Evolutionary conservation across 768 basidiomycete genomes (phyloP).

Genomic region (Trametes sanguinea): DNA sequence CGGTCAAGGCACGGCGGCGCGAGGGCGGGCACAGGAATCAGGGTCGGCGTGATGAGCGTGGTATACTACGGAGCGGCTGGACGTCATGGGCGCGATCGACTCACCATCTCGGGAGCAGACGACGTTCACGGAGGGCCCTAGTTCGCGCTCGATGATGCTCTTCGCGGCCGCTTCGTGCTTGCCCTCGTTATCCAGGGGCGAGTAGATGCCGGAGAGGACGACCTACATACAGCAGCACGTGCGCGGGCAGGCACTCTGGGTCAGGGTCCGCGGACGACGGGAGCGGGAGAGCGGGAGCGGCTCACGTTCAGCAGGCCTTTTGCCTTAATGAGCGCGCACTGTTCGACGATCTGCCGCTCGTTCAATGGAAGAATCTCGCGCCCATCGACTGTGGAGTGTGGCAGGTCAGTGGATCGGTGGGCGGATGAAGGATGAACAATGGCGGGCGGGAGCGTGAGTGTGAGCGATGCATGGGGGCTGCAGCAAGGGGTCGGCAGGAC

Average conservation of each 20-base stretch:
- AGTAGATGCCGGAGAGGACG: conserved; percentile 51
- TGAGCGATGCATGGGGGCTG: too few species aligned
- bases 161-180: conserved; percentile 51
- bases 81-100: neutral
- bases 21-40: neutral
- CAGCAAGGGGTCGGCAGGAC: neutral
- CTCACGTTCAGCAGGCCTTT: conserved; percentile 30
- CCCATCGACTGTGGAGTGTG: conserved; percentile 46
- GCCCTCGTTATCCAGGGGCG: conserved; percentile 46
- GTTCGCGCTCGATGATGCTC: conserved; percentile 44
- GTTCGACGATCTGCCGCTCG: conserved; percentile 46
- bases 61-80: too few species aligned
- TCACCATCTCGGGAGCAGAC: conserved; percentile 33
- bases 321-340: conserved; percentile 42
- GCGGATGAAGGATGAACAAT: conserved; percentile 31
- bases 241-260: too few species aligned
- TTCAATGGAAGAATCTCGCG: conserved; percentile 45
- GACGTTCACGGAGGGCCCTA: conserved; percentile 37
- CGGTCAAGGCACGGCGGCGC: too few species aligned
- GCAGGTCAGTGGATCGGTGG: conserved; percentile 18
- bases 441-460: neutral
- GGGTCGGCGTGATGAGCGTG: neutral
- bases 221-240: conserved; percentile 26
- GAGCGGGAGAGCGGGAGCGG: neutral
- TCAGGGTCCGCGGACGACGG: neutral